Evolutionary conservation across 164 flowering plant species (phyloP).

Genomic region (Vitis rupestris): DNA sequence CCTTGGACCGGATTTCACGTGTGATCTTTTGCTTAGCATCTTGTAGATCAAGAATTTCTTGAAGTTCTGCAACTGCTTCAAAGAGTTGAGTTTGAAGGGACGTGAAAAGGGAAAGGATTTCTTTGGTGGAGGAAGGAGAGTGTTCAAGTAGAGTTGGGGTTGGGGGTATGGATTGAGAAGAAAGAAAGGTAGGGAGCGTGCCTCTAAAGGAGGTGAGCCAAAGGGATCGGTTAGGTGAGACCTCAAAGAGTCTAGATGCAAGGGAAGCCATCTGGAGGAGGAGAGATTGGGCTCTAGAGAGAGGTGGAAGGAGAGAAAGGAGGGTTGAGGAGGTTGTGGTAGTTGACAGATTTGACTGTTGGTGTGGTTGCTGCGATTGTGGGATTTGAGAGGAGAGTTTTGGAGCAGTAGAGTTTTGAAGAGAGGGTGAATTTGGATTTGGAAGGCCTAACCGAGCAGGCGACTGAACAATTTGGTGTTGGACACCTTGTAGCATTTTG

Average conservation of each 20-base stretch:
- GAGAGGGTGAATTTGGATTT: constrained; percentile 66
- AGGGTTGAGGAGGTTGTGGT: constrained; percentile 60
- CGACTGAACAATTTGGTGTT: constrained; percentile 65
- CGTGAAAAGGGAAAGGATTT: constrained; percentile 55
- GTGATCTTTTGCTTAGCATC: constrained; percentile 57
- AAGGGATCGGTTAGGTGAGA: constrained; percentile 68
- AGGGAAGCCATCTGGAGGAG: constrained; percentile 89
- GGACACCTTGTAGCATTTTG: constrained; percentile 57
- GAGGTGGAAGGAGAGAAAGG: constrained; percentile 89
- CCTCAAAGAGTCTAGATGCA: constrained; percentile 70
- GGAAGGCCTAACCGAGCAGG: constrained; percentile 88
- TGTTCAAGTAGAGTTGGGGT: constrained; percentile 38
- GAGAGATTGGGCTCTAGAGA: constrained; percentile 79
- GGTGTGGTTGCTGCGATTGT: constrained; percentile 30
- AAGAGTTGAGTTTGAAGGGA: constrained; percentile 80
- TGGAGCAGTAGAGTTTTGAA: constrained; percentile 46
- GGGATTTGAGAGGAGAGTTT: constrained; percentile 43
- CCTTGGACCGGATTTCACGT: constrained; percentile 57
- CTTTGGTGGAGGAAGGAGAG: constrained; percentile 58
- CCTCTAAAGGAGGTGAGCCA: constrained; percentile 83
- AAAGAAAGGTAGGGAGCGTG: constrained; percentile 64
- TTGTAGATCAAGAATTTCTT: constrained; percentile 88
- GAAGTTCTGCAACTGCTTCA: constrained; percentile 85
- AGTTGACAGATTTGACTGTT: constrained; percentile 13
- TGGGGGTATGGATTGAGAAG: constrained; percentile 42